Evolutionary conservation across 257 asterid genomes (phyloP).

Genomic region (Solanum chilense): DNA sequence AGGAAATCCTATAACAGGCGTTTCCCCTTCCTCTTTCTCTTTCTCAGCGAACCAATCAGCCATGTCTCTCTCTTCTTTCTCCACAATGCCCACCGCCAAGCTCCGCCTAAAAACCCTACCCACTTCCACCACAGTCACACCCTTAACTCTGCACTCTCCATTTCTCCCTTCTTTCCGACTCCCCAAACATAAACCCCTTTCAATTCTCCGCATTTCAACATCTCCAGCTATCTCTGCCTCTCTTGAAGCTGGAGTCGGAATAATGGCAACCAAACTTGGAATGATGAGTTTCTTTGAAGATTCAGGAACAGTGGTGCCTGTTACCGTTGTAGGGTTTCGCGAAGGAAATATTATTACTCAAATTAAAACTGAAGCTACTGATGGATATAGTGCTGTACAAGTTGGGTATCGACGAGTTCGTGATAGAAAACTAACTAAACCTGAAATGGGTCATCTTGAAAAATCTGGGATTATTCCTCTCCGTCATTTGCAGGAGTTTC

Average conservation of each 20-base stretch:
- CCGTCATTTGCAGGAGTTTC: slow-evolving; percentile 84
- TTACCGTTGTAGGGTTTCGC: slow-evolving; percentile 83
- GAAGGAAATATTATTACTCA: slow-evolving; percentile 95
- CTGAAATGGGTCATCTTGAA: slow-evolving; percentile 85
- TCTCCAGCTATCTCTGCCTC: slow-evolving; percentile 42
- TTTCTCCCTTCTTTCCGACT: slow-evolving; percentile 6
- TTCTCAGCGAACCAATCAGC: neutral
- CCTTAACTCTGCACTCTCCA: neutral
- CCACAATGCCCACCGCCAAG: slow-evolving; percentile 12
- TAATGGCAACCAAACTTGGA: slow-evolving; percentile 86
- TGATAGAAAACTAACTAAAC: slow-evolving; percentile 75
- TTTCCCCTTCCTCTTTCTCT: neutral
- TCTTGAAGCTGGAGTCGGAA: slow-evolving; percentile 82
- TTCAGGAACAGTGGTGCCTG: slow-evolving; percentile 70
- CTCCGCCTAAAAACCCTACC: slow-evolving; percentile 9
- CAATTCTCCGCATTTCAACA: slow-evolving; percentile 27
- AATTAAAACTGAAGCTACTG: slow-evolving; percentile 69
- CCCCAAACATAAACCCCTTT: slow-evolving; percentile 18
- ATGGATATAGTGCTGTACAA: slow-evolving; percentile 82
- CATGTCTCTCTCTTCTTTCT: slow-evolving; percentile 44
- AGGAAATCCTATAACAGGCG: neutral
- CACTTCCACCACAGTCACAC: neutral
- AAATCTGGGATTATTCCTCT: slow-evolving; percentile 82
- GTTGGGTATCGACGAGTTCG: slow-evolving; percentile 85
- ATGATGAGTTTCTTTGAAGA: slow-evolving; percentile 87